Evolutionary conservation across 176 grass and related monocot species (phyloP).

Genomic region (Oryza punctata): DNA sequence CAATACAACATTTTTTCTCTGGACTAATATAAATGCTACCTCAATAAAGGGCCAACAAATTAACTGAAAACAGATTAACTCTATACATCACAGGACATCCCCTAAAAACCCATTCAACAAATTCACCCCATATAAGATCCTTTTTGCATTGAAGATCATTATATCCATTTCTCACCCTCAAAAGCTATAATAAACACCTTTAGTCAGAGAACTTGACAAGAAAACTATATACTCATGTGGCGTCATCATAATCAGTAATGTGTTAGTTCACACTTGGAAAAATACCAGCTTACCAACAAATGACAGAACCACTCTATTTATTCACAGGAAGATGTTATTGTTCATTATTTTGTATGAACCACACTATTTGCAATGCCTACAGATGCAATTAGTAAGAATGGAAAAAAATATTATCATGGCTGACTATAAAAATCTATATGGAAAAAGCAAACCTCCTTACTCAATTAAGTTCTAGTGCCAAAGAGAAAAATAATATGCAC

Average conservation of each 20-base stretch:
- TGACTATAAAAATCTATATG: slow-evolving; percentile 16
- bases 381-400: slow-evolving; percentile 23
- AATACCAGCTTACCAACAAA: slow-evolving; percentile 3
- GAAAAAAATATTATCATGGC: slow-evolving; percentile 15
- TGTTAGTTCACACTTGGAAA: background rate
- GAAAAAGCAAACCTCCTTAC: slow-evolving; percentile 20
- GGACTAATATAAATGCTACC: slow-evolving; percentile 10
- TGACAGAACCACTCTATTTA: background rate
- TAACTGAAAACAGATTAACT: background rate
- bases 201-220: background rate
- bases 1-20: background rate
- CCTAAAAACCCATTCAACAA: background rate
- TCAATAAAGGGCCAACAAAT: background rate
- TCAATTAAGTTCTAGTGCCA: slow-evolving; percentile 21
- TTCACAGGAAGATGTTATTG: background rate
- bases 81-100: background rate
- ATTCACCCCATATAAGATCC: background rate
- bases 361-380: slow-evolving; percentile 3
- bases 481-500: slow-evolving; percentile 9
- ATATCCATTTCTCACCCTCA: slow-evolving; percentile 14
- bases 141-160: slow-evolving; percentile 10
- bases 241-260: slow-evolving; percentile 12
- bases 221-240: background rate
- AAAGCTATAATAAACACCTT: background rate
- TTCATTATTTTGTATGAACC: slow-evolving; percentile 10